phyloP scores from a whole-genome alignment of 176 grass and related monocot genomes.

The Saccharum spontaneum region DNA sequence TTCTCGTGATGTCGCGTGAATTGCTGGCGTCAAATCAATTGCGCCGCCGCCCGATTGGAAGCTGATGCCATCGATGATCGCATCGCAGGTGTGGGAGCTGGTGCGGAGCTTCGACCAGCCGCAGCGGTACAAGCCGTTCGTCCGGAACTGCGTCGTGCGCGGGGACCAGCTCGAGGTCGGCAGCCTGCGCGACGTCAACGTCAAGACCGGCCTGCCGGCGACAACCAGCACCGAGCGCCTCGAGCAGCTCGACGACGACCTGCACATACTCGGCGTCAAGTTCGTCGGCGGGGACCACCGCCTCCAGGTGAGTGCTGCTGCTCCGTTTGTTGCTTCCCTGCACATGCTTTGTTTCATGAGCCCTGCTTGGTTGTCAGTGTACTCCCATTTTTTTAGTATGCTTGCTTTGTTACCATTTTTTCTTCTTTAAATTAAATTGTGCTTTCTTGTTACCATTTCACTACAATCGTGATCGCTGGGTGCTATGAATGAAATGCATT shows the following conservation, averaged over 20 bases:
- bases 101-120: slow-evolving; percentile 92
- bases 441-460: background rate
- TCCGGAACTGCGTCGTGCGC: slow-evolving; percentile 72
- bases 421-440: background rate
- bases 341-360: background rate
- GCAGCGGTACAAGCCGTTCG: slow-evolving; percentile 89
- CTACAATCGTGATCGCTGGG: background rate
- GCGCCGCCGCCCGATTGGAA: background rate
- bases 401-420: background rate
- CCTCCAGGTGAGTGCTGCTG: slow-evolving; percentile 50
- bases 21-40: background rate
- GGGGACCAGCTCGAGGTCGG: slow-evolving; percentile 69
- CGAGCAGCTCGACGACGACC: slow-evolving; percentile 74
- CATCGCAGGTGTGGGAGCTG: slow-evolving; percentile 79
- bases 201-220: slow-evolving; percentile 82
- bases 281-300: slow-evolving; percentile 84
- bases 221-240: slow-evolving; percentile 78
- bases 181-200: slow-evolving; percentile 75
- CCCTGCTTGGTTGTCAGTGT: background rate
- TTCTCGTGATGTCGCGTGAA: background rate
- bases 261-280: slow-evolving; percentile 76
- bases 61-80: background rate
- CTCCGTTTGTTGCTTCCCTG: background rate
- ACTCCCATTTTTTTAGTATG: background rate
- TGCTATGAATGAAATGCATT: background rate